Evolutionary conservation across 371 early-diverging fungal genomes (phyloP).

Genomic region (Mortierella sp.): DNA sequence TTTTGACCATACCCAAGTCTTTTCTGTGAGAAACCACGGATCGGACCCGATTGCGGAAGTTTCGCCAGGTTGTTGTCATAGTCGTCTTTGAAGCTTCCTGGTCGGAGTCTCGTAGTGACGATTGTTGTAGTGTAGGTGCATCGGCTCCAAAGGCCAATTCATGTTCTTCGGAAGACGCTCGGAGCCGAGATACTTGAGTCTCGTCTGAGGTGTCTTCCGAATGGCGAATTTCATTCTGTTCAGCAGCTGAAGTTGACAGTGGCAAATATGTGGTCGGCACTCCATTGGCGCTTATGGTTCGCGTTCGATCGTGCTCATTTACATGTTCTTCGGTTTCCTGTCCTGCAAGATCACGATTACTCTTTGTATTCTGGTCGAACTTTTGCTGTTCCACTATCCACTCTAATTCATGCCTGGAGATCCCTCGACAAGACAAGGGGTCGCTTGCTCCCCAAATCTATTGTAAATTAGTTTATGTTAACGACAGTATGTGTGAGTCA

Average conservation of each 20-base stretch:
- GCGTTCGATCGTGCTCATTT: not conserved
- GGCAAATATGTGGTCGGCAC: conserved; percentile 1
- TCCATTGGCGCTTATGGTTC: conserved; percentile 4
- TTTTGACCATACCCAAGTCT: not conserved
- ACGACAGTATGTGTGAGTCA: no score
- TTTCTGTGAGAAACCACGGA: not conserved
- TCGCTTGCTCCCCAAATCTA: conserved; percentile 51
- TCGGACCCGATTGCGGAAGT: conserved; percentile 26
- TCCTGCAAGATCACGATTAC: not conserved
- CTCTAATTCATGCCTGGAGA: conserved; percentile 27
- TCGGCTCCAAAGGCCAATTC: no score
- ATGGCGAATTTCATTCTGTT: not conserved
- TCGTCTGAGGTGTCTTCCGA: not conserved
- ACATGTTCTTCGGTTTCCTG: not conserved
- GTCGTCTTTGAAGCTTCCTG: no score
- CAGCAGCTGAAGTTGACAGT: not conserved
- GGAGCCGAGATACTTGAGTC: not conserved
- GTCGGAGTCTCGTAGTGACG: no score
- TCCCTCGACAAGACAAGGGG: conserved; percentile 29
- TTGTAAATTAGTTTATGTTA: no score
- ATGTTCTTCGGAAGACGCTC: not conserved
- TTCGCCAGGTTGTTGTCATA: conserved; percentile 16
- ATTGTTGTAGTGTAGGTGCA: no score
- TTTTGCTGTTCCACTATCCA: conserved; percentile 40
- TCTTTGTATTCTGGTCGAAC: conserved; percentile 4